Base-by-base conservation (phyloP, 306 rosid species). In the Alnus rubra region DNA sequence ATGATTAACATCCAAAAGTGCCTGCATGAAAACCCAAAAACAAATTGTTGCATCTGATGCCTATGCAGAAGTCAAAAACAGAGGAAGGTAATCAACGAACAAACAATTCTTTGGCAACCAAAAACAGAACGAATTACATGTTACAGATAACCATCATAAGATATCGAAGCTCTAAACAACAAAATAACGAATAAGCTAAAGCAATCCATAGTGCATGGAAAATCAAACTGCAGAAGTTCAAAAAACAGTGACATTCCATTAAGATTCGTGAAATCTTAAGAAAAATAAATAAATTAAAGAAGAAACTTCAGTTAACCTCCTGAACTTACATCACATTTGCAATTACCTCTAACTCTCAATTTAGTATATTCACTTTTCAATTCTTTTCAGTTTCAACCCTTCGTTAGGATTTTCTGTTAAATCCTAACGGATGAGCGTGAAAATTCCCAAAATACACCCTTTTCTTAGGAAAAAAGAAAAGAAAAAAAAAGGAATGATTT, bases 11-110 rank as follows among this genome's bases (percentile, higher is more conserved):
- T 88, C 86, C 79, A 80, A 0, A 23, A 74, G 23, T 37, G 75
- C 90, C 97, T 94, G 79, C 68, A 81, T 62, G 82, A 78, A 60
- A 69, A 16, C 9, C 33, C 75, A 77, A 81, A 72, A 72, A 81
- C 67, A 79, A 55, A 37, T 80, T 63, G 47, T 54, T 78, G 64
- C 82, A 74, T 31, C 18, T 48, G 19, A 54, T 44, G 30, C 75
- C 74, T 52, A 71, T 47, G 47, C 39, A 60, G 49, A 9, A 7
- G 37, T 39, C 23, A 42, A 64, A 71, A 47, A 64, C 23, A 82
- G 1, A 45, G 72, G 74, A 31, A 55, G 58, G 19, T 52, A 71
- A 60, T 53, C 13, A 42, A 42, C 45, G 1, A 71, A 83, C 42
- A 63, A 33, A 14, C n/a, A 33, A 31, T 56, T 7, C 60, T 13